phyloP scores from a whole-genome alignment of 306 rosid genomes.

The Trifolium repens region DNA sequence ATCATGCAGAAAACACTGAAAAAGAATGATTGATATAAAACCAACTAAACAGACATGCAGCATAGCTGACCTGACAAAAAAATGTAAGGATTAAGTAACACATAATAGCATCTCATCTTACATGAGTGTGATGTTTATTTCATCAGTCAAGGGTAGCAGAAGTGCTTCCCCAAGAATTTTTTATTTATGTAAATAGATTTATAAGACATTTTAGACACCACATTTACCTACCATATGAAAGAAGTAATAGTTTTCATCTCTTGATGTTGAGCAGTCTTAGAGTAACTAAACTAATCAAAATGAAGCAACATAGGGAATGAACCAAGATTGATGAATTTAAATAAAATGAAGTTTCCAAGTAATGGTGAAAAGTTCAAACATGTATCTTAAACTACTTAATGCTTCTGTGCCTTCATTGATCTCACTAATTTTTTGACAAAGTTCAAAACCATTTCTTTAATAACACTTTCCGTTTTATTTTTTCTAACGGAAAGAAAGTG shows the following conservation, averaged over 20 bases:
- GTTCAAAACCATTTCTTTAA: not conserved
- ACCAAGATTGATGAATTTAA: not conserved
- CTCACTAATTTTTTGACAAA: constrained; percentile 13
- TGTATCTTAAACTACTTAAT: constrained; percentile 19
- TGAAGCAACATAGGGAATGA: constrained; percentile 2
- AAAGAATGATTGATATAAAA: not conserved
- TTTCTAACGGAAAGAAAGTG: not conserved
- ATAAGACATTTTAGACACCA: not conserved
- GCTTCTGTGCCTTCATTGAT: constrained; percentile 2
- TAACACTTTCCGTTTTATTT: not conserved
- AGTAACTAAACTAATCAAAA: constrained; percentile 21
- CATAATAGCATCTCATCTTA: not conserved
- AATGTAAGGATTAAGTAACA: not conserved
- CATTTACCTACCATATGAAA: not conserved
- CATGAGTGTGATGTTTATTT: not conserved
- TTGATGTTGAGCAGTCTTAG: not conserved
- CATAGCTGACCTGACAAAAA: constrained; percentile 1
- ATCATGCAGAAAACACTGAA: constrained; percentile 2
- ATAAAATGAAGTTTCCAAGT: constrained; percentile 15
- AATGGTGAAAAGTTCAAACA: constrained; percentile 12
- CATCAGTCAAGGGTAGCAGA: not conserved
- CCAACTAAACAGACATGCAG: not conserved
- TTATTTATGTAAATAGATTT: not conserved
- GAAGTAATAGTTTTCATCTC: constrained; percentile 18
- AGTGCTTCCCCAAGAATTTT: not conserved